Base-by-base conservation (phyloP, 1,139 yeast genomes). In the Pichia sp. region DNA sequence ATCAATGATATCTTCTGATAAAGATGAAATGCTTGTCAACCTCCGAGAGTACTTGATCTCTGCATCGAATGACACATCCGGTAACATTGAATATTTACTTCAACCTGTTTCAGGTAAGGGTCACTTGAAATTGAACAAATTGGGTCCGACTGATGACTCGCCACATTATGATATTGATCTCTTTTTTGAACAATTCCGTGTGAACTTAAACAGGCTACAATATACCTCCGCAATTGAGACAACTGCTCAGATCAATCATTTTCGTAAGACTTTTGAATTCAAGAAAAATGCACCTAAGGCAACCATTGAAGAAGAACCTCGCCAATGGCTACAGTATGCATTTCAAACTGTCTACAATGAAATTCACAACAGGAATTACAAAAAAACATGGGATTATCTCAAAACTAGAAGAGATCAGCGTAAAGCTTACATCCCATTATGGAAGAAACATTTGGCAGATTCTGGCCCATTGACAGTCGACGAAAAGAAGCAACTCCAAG, bases 71-170 rank as follows among this genome's bases (percentile, higher is more conserved):
- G 48, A 59, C 41, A 49, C 62, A 45, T 19, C 23, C 18, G 42
- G 52, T 38, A 58, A 63, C 21, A 40, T 48, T 13, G 93, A 87
- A 51, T 87, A 75, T 51, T 64, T 93, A 13, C 61, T 93, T 41
- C 74, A 80, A 39, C 99, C 99, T 0, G 95, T 93, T 1, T 76
- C 87, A 6, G 98, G 98, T 22, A 65, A 68, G 29, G 98, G 98
- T 24, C 80, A 80, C 51, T 60, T 93, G 29, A 79, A 91, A 1
- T 64, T 91, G 22, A 84, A 85, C 59, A 93, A 93, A 54, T 58
- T 67, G 7, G 93, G 93, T 2, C 67, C 93, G 1, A 76, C 87
- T 0, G 80, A 75, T 32, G 51, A 63, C 0, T 60, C 63, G 21
- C 96, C 98, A 2, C 93, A 84, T 54, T 69, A 86, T 15, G 73